Base-by-base conservation (phyloP, 176 grass and related monocot genomes). In the Phragmites australis region DNA sequence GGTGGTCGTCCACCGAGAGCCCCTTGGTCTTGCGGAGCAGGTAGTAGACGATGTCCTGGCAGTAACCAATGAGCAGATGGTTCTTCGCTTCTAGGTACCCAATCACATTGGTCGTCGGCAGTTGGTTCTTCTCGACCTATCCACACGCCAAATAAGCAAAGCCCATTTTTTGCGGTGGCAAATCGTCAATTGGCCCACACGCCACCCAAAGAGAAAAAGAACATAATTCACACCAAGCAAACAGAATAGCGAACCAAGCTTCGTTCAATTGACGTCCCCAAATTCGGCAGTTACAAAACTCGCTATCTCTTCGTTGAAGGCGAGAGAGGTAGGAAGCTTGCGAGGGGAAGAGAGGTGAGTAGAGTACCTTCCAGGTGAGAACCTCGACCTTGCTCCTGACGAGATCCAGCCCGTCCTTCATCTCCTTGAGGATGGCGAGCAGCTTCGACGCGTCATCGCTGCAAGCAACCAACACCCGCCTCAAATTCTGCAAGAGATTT, bases 71-170 rank as follows among this genome's bases (percentile, higher is more conserved):
- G 14, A 98, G 90, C 78, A 94, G 76, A 16, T 93, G 83, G 77
- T 94, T 88, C 74, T 98, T 98, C 50, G 79, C 88, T 58, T 97
- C 92, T 17, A 97, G 85, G 65, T 97, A 97, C 52, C 90, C 91
- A 15, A 97, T 89, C 39, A 90, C 96, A 22, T 94, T 85, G 18
- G 70, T 61, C 43, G 96, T 94, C 15, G 74, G 88, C 18, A 98
- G 65, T 75, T 91, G 85, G 53, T 86, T 90, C 80, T 91, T 52
- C 72, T 86, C 85, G 45, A 92, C 83, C 89, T 94, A 86, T 11
- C 5, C 5, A 78, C 22, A 62, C 10, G n/a, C 39, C 42, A 89
- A n/a, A n/a, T n/a, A n/a, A n/a, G n/a, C n/a, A n/a, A n/a, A n/a
- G n/a, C n/a, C n/a, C n/a, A n/a, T n/a, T n/a, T n/a, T n/a, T n/a